Evolutionary conservation across 2,329 filamentous ascomycete genomes (phyloP).

Genomic region (Xylaria sp.): DNA sequence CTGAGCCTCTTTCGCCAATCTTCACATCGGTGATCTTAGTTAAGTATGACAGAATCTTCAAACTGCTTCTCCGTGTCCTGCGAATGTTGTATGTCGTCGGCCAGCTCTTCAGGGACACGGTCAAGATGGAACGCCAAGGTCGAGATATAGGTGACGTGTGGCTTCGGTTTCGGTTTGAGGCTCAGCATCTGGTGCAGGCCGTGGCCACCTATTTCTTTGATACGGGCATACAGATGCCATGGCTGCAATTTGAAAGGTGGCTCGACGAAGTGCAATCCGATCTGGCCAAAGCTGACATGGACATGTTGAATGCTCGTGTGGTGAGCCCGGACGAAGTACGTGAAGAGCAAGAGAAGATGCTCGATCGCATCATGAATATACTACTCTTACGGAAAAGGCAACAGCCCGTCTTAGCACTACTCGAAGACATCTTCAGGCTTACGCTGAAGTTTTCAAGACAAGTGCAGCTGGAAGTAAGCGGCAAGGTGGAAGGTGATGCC

Average conservation of each 20-base stretch:
- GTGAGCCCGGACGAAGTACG: slow-evolving; percentile 73
- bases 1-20: slow-evolving; percentile 75
- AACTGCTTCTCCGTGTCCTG: slow-evolving; percentile 77
- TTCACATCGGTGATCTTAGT: slow-evolving; percentile 76
- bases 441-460: slow-evolving; percentile 77
- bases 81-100: slow-evolving; percentile 82
- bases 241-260: slow-evolving; percentile 75
- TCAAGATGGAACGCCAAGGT: slow-evolving; percentile 52
- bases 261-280: slow-evolving; percentile 71
- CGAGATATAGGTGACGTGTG: slow-evolving; percentile 54
- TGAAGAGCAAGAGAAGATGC: slow-evolving; percentile 75
- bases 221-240: slow-evolving; percentile 77
- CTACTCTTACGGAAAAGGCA: slow-evolving; percentile 81
- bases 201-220: slow-evolving; percentile 84
- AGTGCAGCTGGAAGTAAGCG: slow-evolving; percentile 55
- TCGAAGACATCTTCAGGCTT: slow-evolving; percentile 80
- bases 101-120: slow-evolving; percentile 70
- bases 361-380: slow-evolving; percentile 80
- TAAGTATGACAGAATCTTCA: slow-evolving; percentile 89
- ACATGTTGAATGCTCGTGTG: slow-evolving; percentile 46
- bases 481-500: slow-evolving; percentile 48
- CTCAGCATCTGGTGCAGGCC: slow-evolving; percentile 80
- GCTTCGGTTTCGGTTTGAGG: slow-evolving; percentile 77
- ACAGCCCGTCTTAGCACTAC: slow-evolving; percentile 74
- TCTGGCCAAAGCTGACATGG: slow-evolving; percentile 58